Evolutionary conservation across 306 rosid species (phyloP).

Genomic region (Mucuna pruriens): DNA sequence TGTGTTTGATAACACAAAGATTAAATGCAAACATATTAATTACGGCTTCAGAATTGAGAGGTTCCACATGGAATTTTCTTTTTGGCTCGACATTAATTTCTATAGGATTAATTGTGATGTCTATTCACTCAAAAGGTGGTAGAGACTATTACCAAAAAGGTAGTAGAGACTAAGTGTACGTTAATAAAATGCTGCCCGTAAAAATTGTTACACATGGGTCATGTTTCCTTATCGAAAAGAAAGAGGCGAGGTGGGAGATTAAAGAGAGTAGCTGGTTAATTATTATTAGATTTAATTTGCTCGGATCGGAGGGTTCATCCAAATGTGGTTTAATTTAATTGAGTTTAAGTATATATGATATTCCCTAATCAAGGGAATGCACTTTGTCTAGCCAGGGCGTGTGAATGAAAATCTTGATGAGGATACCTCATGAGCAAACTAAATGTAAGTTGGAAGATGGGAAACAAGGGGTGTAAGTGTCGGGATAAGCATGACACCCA

Average conservation of each 20-base stretch:
- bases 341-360: not conserved
- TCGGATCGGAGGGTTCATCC: conserved; percentile 27
- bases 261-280: not conserved
- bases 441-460: conserved; percentile 73
- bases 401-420: conserved; percentile 48
- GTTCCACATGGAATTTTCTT: not conserved
- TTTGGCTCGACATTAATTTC: not conserved
- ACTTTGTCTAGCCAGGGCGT: conserved; percentile 51
- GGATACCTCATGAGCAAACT: conserved; percentile 40
- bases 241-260: not conserved
- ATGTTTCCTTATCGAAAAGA: conserved; percentile 24
- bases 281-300: conserved; percentile 32
- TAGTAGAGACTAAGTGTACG: not conserved
- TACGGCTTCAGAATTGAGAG: not conserved
- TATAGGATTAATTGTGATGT: not conserved
- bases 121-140: conserved; percentile 19
- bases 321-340: conserved; percentile 17
- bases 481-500: conserved; percentile 88
- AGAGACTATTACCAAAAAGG: conserved; percentile 27
- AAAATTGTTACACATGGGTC: conserved; percentile 33
- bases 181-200: conserved; percentile 27
- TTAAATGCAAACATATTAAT: not conserved
- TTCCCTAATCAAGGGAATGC: conserved; percentile 41
- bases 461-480: conserved; percentile 74
- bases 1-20: not conserved